These are phyloP conservation scores for Corynespora cassiicola DNA, from an alignment of 2,329 filamentous ascomycete species.

Conservation along the genomic window DNA sequence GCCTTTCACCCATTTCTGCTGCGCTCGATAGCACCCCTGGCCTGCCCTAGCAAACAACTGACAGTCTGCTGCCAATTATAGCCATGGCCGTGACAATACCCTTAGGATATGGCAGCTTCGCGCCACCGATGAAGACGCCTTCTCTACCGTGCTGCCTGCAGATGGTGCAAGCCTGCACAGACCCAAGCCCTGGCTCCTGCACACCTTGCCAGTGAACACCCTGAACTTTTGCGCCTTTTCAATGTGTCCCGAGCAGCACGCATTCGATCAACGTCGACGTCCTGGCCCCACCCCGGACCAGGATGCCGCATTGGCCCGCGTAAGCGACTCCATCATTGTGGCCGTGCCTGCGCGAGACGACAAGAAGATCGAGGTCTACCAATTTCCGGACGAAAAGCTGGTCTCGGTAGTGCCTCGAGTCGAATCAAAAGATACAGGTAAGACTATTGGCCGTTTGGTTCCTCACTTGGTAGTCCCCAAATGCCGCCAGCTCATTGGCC, in stretches of 20 bases:
- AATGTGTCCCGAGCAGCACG: constrained; percentile 51
- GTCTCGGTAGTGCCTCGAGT: constrained; percentile 62
- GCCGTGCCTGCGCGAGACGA: constrained; percentile 71
- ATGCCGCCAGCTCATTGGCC: neutral
- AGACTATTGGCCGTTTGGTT: too few relatives aligned
- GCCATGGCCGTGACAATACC: constrained; percentile 89
- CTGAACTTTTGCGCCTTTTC: constrained; percentile 94
- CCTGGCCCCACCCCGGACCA: neutral
- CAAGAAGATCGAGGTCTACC: constrained; percentile 77
- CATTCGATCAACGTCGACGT: too few relatives aligned
- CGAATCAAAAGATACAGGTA: constrained; percentile 52
- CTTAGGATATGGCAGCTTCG: constrained; percentile 83
- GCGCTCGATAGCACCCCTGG: too few relatives aligned
- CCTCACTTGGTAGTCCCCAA: neutral
- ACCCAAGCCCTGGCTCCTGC: constrained; percentile 81
- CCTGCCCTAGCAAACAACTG: too few relatives aligned
- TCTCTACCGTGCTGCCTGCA: constrained; percentile 75
- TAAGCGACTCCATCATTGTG: constrained; percentile 61
- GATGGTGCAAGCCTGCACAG: constrained; percentile 60
- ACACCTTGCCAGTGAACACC: constrained; percentile 85
- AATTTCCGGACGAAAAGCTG: constrained; percentile 77
- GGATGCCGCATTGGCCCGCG: constrained; percentile 3
- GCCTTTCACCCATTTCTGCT: too few relatives aligned
- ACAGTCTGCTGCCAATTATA: constrained; percentile 53
- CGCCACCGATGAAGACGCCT: constrained; percentile 63